Conservation (phyloP, 257 asterid genomes). For the Solanum lycopersicoides region DNA sequence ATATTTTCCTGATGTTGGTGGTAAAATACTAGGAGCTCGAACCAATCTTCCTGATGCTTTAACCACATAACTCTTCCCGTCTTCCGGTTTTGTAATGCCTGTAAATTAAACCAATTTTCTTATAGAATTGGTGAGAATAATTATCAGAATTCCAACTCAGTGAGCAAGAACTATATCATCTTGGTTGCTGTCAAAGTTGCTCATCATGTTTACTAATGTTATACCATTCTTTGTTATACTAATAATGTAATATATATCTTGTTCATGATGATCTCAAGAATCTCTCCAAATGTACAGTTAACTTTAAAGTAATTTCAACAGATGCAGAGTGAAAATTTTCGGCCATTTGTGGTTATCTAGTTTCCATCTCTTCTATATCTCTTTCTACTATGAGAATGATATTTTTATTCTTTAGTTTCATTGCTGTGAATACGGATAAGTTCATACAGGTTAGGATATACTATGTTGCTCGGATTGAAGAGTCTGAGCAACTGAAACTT, state of each 20-base stretch:
- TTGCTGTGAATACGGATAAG: background rate
- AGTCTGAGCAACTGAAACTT: background rate
- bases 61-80: slow-evolving; percentile 41
- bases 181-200: background rate
- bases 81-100: background rate
- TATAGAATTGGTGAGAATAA: background rate
- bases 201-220: background rate
- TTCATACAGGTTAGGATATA: background rate
- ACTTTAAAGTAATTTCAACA: background rate
- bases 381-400: background rate
- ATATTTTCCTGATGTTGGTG: slow-evolving; percentile 66
- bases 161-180: background rate
- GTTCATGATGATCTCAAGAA: background rate
- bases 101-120: background rate
- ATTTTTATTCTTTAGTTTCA: background rate
- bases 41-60: slow-evolving; percentile 77
- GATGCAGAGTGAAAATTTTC: background rate
- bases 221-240: background rate
- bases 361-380: background rate
- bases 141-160: background rate
- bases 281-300: background rate
- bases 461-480: background rate
- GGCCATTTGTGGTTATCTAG: background rate
- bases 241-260: background rate
- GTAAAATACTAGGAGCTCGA: slow-evolving; percentile 66